phyloP scores from a whole-genome alignment of 2,329 filamentous ascomycete species.

The Alternaria sp. region DNA sequence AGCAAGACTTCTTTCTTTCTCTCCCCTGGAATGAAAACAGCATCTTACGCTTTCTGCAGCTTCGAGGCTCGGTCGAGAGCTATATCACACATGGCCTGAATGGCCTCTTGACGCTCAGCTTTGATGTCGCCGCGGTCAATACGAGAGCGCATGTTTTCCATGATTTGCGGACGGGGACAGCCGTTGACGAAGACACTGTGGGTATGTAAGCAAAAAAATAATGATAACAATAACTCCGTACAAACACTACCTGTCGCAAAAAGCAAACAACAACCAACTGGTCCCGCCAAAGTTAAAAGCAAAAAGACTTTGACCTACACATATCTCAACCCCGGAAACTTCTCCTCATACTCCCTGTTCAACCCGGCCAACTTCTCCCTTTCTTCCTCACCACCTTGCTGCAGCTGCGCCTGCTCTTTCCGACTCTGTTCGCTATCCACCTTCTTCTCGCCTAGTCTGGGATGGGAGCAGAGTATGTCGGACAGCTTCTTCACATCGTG shows the following conservation, averaged over 20 bases:
- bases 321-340: conserved; percentile 83
- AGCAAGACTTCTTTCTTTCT: background rate
- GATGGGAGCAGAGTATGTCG: conserved; percentile 80
- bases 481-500: conserved; percentile 68
- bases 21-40: background rate
- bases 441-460: conserved; percentile 80
- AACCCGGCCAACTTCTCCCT: conserved; percentile 65
- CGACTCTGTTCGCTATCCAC: conserved; percentile 82
- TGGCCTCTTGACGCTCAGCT: conserved; percentile 74
- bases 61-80: conserved; percentile 80
- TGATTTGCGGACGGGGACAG: conserved; percentile 73
- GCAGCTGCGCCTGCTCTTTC: conserved; percentile 82
- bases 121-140: conserved; percentile 73
- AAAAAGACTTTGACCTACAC: conserved; percentile 60
- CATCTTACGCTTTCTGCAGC: conserved; percentile 30
- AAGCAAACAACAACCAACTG: no score
- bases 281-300: no score
- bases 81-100: conserved; percentile 92
- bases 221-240: no score
- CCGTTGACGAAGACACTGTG: conserved; percentile 83
- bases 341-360: conserved; percentile 81
- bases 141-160: conserved; percentile 80
- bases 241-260: no score
- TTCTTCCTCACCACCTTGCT: conserved; percentile 62
- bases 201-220: background rate